These are phyloP conservation scores for Termitomyces sp. DNA, from an alignment of 768 basidiomycete species.

Conservation along the genomic window DNA sequence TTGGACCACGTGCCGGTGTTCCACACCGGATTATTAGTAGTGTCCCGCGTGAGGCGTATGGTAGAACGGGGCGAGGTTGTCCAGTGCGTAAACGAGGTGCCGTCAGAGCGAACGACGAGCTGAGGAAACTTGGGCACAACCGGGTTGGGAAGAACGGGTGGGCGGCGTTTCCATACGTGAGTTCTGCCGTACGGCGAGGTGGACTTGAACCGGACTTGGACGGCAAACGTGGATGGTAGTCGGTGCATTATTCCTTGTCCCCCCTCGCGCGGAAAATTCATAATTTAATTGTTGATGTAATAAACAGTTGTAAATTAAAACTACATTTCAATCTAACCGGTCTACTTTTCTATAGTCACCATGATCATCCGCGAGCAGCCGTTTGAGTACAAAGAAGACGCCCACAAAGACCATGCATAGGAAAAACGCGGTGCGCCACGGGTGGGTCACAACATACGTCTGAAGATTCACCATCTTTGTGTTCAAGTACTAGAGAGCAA, in stretches of 20 bases:
- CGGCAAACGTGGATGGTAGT: not conserved
- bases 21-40: constrained; percentile 87
- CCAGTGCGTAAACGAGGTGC: constrained; percentile 82
- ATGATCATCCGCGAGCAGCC: constrained; percentile 18
- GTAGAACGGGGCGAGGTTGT: constrained; percentile 81
- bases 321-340: constrained; percentile 20
- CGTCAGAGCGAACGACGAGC: constrained; percentile 80
- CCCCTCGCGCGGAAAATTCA: not conserved
- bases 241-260: not conserved
- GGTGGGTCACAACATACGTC: constrained; percentile 28
- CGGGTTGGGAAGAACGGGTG: constrained; percentile 70
- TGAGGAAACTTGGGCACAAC: constrained; percentile 85
- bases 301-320: not conserved
- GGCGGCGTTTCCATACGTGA: constrained; percentile 72
- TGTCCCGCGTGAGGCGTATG: constrained; percentile 77
- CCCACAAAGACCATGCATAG: constrained; percentile 21
- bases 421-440: constrained; percentile 26
- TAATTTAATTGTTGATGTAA: not conserved
- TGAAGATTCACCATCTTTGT: constrained; percentile 31
- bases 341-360: constrained; percentile 22
- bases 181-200: constrained; percentile 79
- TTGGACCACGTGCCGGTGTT: constrained; percentile 55
- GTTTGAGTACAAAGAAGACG: constrained; percentile 22
- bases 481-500: constrained; percentile 32
- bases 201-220: constrained; percentile 40